phyloP scores from a whole-genome alignment of 768 basidiomycete genomes.

The Phylloporus sp. region DNA sequence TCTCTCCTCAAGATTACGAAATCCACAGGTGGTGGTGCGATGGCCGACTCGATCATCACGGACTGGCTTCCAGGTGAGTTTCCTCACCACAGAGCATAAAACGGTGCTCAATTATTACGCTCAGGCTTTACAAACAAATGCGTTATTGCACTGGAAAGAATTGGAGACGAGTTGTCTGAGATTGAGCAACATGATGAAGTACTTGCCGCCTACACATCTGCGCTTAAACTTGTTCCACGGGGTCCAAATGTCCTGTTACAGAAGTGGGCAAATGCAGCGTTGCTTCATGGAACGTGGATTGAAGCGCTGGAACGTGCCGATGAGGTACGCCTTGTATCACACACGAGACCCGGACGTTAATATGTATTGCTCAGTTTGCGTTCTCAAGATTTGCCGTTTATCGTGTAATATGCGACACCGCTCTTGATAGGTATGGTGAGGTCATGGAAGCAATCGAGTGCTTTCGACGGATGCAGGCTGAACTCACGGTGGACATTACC shows the following conservation, averaged over 20 bases:
- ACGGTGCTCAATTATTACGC: no score
- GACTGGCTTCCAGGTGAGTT: slow-evolving; percentile 7
- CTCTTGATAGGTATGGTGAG: background rate
- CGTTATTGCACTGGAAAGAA: no score
- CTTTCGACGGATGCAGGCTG: background rate
- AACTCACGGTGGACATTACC: background rate
- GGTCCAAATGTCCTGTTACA: background rate
- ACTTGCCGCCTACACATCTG: background rate
- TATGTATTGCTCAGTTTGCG: background rate
- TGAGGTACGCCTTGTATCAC: background rate
- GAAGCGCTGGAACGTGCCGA: background rate
- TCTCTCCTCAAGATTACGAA: background rate
- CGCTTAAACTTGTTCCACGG: background rate
- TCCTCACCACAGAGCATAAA: background rate
- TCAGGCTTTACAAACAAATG: no score
- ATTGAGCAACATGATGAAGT: background rate
- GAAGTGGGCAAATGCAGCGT: background rate
- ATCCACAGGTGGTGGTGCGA: background rate
- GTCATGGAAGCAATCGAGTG: background rate
- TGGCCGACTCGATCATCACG: background rate
- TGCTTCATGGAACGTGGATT: background rate
- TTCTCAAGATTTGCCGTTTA: no score
- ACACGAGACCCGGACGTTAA: background rate
- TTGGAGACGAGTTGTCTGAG: background rate
- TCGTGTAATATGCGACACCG: no score